A percentile compares a stretch with the other conserved stretches of the same genome.
Conservation (phyloP, 2,329 filamentous ascomycete genomes). For the Thielaviopsis populi region DNA sequence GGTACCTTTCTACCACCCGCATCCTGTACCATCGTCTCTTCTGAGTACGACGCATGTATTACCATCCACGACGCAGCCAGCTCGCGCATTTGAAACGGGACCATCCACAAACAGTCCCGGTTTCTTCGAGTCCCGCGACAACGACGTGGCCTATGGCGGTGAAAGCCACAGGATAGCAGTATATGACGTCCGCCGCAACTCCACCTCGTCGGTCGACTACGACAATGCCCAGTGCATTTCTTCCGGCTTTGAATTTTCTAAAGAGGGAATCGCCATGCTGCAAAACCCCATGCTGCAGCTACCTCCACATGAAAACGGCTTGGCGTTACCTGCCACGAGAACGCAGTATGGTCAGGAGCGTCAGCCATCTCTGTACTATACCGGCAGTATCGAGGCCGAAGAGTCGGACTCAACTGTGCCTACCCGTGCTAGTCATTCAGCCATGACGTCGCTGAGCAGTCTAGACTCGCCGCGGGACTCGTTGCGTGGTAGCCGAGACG, state of each 20-base stretch:
- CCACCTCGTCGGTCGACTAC: neutral
- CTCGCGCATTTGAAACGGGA: neutral
- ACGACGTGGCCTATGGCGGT: neutral
- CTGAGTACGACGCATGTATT: neutral
- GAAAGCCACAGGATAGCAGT: neutral
- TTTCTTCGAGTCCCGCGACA: neutral
- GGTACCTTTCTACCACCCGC: constrained; percentile 1
- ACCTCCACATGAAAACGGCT: neutral
- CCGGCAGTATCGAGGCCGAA: neutral
- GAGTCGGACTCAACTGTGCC: neutral
- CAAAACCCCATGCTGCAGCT: neutral
- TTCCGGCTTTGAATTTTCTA: neutral
- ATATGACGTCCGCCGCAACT: constrained; percentile 3
- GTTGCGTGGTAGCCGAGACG: constrained; percentile 17
- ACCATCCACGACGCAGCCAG: neutral
- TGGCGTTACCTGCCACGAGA: neutral
- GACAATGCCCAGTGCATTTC: neutral
- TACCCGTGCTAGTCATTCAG: constrained; percentile 4
- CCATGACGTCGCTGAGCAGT: constrained; percentile 17
- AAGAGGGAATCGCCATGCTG: neutral
- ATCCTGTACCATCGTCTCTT: neutral
- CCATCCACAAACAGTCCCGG: neutral
- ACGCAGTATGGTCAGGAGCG: neutral
- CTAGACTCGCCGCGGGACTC: constrained; percentile 15
- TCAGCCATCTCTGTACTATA: constrained; percentile 7